A percentile compares a stretch with the other conserved stretches of the same genome.
phyloP scores from a whole-genome alignment of 2,329 filamentous ascomycete genomes.

The Nemania sp. region DNA sequence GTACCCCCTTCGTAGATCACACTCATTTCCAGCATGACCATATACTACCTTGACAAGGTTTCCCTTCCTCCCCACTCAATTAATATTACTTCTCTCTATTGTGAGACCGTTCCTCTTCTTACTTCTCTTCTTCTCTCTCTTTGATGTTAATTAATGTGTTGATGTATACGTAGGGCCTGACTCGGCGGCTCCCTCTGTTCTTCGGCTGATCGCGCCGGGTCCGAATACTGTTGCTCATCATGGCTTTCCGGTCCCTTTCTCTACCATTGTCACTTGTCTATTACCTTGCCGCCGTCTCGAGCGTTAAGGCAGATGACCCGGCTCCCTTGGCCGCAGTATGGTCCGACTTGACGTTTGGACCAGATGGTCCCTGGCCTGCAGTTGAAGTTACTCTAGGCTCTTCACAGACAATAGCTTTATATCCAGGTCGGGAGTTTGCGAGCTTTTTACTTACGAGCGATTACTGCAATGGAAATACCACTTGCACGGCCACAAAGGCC shows the following conservation, averaged over 20 bases:
- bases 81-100: constrained; percentile 1
- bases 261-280: constrained; percentile 34
- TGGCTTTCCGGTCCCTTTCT: constrained; percentile 30
- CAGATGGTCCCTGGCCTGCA: constrained; percentile 44
- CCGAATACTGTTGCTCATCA: constrained; percentile 21
- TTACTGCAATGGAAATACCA: constrained; percentile 37
- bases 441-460: constrained; percentile 37
- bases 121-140: not conserved
- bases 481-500: constrained; percentile 36
- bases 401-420: constrained; percentile 36
- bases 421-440: constrained; percentile 39
- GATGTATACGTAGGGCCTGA: not conserved
- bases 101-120: not conserved
- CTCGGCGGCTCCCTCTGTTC: constrained; percentile 6
- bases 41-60: not conserved
- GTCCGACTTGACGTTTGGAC: constrained; percentile 39
- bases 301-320: constrained; percentile 21
- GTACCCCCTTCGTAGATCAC: no score
- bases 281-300: constrained; percentile 30
- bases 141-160: not conserved
- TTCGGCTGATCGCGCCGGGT: constrained; percentile 24
- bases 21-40: not conserved
- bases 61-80: constrained; percentile 6
- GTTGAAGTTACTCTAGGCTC: constrained; percentile 35
- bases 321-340: constrained; percentile 34